Conservation (phyloP, 805 yeast species). For the Saccharomyces jurei region DNA sequence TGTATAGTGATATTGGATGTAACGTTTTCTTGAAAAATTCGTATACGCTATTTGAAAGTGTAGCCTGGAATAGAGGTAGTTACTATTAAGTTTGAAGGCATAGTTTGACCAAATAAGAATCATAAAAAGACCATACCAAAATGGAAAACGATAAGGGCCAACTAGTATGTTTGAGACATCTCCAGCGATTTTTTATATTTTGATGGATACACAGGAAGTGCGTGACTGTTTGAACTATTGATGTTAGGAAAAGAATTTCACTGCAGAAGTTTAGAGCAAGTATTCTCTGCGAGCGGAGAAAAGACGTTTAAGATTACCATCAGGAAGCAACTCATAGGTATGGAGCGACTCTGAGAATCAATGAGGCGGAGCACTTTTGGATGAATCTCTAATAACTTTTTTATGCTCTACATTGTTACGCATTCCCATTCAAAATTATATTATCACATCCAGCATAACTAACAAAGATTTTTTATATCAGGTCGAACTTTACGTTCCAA, state of each 20-base stretch:
- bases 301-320: background rate
- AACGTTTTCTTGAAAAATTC: background rate
- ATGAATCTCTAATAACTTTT: background rate
- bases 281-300: background rate
- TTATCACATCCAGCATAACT: background rate
- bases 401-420: background rate
- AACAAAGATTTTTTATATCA: conserved; percentile 22
- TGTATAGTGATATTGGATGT: background rate
- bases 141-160: conserved; percentile 99
- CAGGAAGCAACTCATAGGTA: too few species aligned
- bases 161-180: conserved; percentile 61
- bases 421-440: conserved; percentile 14
- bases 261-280: background rate
- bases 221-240: background rate
- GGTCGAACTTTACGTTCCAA: conserved; percentile 99
- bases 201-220: background rate
- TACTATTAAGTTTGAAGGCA: background rate
- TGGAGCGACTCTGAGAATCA: background rate
- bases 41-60: background rate
- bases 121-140: conserved; percentile 35
- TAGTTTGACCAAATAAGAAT: background rate
- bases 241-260: background rate
- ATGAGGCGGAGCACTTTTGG: background rate
- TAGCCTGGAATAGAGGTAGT: background rate
- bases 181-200: background rate